Percentiles rank a stretch among this genome's conserved stretches.
These are phyloP conservation scores for Trypanosoma rangeli DNA, from an alignment of 208 protist species.

Conservation along the genomic window DNA sequence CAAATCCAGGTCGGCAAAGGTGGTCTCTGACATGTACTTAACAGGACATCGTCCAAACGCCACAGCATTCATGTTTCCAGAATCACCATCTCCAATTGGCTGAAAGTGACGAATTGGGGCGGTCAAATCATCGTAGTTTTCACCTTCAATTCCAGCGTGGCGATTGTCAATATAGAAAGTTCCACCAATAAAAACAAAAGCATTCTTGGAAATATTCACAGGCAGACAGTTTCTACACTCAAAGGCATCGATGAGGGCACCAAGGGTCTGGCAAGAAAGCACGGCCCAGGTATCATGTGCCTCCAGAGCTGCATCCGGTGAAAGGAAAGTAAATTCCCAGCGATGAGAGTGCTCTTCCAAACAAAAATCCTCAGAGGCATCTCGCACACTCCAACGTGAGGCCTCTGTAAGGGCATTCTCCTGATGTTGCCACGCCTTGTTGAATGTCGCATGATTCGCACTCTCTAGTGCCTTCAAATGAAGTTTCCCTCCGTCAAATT, in stretches of 20 bases:
- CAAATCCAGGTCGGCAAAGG: conserved; percentile 65
- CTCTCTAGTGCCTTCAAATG: conserved; percentile 10
- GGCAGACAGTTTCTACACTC: conserved; percentile 40
- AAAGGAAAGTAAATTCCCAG: conserved; percentile 71
- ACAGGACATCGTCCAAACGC: conserved; percentile 67
- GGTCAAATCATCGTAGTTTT: conserved; percentile 57
- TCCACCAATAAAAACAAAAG: conserved; percentile 81
- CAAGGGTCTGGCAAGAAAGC: conserved; percentile 71
- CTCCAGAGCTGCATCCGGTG: conserved; percentile 27
- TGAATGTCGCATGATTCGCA: conserved; percentile 2
- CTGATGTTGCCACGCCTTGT: background rate
- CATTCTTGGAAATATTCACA: conserved; percentile 41
- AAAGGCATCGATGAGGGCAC: conserved; percentile 70
- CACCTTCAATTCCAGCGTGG: conserved; percentile 36
- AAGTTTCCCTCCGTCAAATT: conserved; percentile 33
- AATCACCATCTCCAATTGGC: conserved; percentile 17
- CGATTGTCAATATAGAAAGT: conserved; percentile 86
- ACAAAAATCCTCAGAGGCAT: conserved; percentile 67
- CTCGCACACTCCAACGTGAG: conserved; percentile 21
- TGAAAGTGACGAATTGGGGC: conserved; percentile 45
- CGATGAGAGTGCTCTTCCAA: conserved; percentile 65
- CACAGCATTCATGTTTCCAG: conserved; percentile 20
- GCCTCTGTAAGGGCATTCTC: conserved; percentile 10
- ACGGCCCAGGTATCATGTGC: conserved; percentile 66
- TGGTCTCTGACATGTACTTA: conserved; percentile 54